Percentiles rank a stretch among this genome's conserved stretches.
Evolutionary conservation across 2,329 filamentous ascomycete genomes (phyloP).

Genomic region (Neofusicoccum sp.): DNA sequence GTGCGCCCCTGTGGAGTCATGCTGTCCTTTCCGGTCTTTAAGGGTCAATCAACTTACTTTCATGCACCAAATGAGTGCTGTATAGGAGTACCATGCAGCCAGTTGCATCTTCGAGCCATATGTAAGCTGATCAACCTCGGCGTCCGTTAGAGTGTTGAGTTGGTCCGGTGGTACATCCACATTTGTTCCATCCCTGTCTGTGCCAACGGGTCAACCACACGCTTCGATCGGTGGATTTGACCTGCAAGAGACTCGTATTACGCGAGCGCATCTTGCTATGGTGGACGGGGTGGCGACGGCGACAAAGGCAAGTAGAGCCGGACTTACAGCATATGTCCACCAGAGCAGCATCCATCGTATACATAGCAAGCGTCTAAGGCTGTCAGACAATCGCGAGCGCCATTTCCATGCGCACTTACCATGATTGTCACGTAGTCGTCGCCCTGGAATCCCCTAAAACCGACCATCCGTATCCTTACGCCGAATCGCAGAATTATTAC

Average conservation of each 20-base stretch:
- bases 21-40: not conserved
- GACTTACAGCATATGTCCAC: slow-evolving; percentile 37
- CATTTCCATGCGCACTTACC: slow-evolving; percentile 20
- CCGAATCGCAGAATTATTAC: slow-evolving; percentile 35
- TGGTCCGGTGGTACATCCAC: slow-evolving; percentile 24
- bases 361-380: slow-evolving; percentile 27
- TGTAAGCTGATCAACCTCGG: slow-evolving; percentile 29
- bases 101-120: slow-evolving; percentile 41
- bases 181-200: slow-evolving; percentile 31
- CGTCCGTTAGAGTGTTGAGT: slow-evolving; percentile 25
- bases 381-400: not conserved
- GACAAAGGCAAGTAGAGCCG: not conserved
- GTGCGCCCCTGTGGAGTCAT: not conserved
- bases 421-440: slow-evolving; percentile 41
- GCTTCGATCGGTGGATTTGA: not conserved
- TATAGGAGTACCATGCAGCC: slow-evolving; percentile 41
- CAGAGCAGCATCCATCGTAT: slow-evolving; percentile 36
- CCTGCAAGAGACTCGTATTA: too few species aligned
- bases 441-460: slow-evolving; percentile 37
- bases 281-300: not conserved
- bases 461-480: slow-evolving; percentile 40
- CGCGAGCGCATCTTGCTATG: too few species aligned
- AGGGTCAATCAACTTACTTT: slow-evolving; percentile 23
- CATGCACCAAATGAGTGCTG: slow-evolving; percentile 37
- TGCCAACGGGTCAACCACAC: not conserved